Percentiles rank a stretch among this genome's conserved stretches.
phyloP scores from a whole-genome alignment of 2,329 filamentous ascomycete species.

The Trichothecium sympodiale region DNA sequence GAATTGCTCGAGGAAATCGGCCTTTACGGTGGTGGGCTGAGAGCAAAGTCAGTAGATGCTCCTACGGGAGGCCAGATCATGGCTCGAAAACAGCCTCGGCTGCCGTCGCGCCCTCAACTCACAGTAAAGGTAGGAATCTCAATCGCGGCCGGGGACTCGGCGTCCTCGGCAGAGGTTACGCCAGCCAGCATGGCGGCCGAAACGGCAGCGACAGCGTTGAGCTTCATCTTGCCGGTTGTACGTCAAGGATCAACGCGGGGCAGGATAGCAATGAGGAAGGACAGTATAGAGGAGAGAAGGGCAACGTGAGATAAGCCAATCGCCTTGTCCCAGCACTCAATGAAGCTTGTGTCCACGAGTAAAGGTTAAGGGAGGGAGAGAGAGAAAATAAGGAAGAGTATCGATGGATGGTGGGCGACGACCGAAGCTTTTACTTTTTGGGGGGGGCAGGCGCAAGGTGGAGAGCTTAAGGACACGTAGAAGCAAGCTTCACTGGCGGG shows the following conservation, averaged over 20 bases:
- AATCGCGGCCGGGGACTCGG: conserved; percentile 47
- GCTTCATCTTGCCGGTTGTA: conserved; percentile 51
- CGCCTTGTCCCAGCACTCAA: conserved; percentile 3
- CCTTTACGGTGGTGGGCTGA: conserved; percentile 80
- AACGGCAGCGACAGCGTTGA: conserved; percentile 66
- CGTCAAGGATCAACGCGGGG: background rate
- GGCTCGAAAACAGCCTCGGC: background rate
- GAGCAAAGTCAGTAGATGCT: conserved; percentile 11
- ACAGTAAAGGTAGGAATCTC: conserved; percentile 81
- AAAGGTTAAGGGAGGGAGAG: background rate
- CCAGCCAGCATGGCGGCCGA: conserved; percentile 63
- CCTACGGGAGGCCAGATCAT: background rate
- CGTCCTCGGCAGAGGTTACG: conserved; percentile 58
- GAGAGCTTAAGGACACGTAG: conserved; percentile 4
- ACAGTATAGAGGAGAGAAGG: background rate
- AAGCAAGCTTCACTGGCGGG: background rate
- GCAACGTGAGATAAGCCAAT: conserved; percentile 1
- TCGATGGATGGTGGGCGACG: background rate
- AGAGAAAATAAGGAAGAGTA: background rate
- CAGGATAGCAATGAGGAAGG: background rate
- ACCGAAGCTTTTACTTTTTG: conserved; percentile 3
- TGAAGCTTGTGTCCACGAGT: conserved; percentile 1
- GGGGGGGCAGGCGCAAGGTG: background rate
- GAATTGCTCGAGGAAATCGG: conserved; percentile 96
- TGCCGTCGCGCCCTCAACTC: conserved; percentile 25